Conservation (phyloP, 1,284 basidiomycete species). For the Melampsora larici-populina region DNA sequence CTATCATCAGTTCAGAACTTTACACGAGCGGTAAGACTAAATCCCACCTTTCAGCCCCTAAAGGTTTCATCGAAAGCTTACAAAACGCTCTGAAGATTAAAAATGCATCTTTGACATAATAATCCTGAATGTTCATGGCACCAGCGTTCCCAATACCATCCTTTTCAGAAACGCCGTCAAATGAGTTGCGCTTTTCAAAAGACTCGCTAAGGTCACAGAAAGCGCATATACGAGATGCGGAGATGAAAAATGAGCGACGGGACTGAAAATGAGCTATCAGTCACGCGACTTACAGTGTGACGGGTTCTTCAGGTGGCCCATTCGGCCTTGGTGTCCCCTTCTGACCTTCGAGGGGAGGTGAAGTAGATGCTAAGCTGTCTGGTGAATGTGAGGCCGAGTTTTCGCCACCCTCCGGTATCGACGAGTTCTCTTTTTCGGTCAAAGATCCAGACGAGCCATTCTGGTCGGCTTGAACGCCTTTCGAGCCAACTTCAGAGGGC, state of each 20-base stretch:
- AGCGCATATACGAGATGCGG: not conserved
- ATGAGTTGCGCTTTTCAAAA: slow-evolving; percentile 49
- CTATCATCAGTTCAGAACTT: slow-evolving; percentile 7
- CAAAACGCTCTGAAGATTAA: slow-evolving; percentile 91
- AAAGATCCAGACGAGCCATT: not conserved
- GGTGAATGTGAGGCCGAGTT: not conserved
- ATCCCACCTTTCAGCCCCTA: slow-evolving; percentile 78
- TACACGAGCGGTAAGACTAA: slow-evolving; percentile 6
- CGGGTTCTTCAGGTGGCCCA: slow-evolving; percentile 21
- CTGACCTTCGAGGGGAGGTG: not conserved
- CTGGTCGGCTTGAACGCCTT: not conserved
- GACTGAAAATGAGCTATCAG: not conserved
- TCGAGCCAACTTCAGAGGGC: not conserved
- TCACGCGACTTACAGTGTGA: slow-evolving; percentile 31
- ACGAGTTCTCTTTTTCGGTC: not conserved
- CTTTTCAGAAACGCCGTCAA: slow-evolving; percentile 45
- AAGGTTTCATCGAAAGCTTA: slow-evolving; percentile 95
- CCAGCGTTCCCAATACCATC: slow-evolving; percentile 47
- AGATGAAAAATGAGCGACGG: slow-evolving; percentile 14
- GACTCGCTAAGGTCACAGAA: slow-evolving; percentile 45
- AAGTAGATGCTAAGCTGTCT: not conserved
- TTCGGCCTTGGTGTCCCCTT: not conserved
- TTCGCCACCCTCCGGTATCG: not conserved
- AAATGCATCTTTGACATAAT: slow-evolving; percentile 94
- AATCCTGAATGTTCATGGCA: slow-evolving; percentile 59